Percentiles rank a stretch among this genome's conserved stretches.
Evolutionary conservation across 768 basidiomycete species (phyloP).

Genomic region (Tulasnella sp.): DNA sequence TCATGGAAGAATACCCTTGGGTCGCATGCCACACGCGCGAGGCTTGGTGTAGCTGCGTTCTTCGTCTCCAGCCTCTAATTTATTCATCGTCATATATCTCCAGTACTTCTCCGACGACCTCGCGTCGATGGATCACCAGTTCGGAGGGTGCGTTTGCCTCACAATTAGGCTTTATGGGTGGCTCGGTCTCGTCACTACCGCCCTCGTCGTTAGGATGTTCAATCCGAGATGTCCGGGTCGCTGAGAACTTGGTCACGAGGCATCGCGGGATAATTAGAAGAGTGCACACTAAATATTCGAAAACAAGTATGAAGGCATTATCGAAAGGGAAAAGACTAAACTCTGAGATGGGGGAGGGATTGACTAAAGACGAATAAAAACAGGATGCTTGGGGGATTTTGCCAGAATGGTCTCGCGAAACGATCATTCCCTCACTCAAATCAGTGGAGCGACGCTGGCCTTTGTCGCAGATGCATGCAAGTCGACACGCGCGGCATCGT

Average conservation of each 20-base stretch:
- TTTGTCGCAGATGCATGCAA: neutral
- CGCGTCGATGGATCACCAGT: neutral
- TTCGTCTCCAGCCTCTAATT: neutral
- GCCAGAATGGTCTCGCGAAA: neutral
- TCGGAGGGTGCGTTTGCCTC: neutral
- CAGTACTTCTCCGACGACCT: constrained; percentile 1
- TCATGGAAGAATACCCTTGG: constrained; percentile 32
- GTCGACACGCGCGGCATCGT: constrained; percentile 8
- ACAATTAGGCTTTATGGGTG: neutral
- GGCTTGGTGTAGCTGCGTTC: constrained; percentile 6
- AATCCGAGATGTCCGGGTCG: neutral
- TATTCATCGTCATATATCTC: neutral
- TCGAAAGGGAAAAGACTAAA: neutral
- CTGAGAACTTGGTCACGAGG: neutral
- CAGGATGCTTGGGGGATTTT: neutral
- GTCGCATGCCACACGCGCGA: constrained; percentile 10
- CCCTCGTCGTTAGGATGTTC: neutral
- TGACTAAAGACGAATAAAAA: neutral
- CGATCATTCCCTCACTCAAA: neutral
- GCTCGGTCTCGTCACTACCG: neutral
- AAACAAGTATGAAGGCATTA: neutral
- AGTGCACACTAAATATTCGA: neutral
- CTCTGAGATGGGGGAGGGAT: neutral
- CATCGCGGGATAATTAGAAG: neutral
- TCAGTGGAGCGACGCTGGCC: neutral